Base-by-base conservation (phyloP, 2,329 filamentous ascomycete species). In the Ceratocystis huliohia region DNA sequence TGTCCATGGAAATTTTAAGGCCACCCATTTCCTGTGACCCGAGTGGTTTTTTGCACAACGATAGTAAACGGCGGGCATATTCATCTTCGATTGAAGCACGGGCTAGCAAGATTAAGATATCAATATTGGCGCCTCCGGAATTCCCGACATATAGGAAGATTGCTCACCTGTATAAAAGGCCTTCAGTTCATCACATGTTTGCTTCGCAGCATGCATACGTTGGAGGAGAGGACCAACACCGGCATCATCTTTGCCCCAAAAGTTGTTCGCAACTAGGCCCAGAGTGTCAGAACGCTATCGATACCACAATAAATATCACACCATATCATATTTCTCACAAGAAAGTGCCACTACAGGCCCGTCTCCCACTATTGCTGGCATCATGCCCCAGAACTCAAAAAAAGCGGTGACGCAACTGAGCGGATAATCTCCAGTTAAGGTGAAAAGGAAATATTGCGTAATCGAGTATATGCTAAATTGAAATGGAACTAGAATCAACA, bases 211-310 rank as follows among this genome's bases (percentile, higher is more conserved):
- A 74, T 91, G 88, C 91, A 99, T 96, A 73, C 94, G 93, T 75
- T 93, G 90, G 37, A 99, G 82, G 73, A 99, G 84, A 67, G 94
- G 95, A 59, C 82, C 82, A 73, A 99, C 92, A 74, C 94, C 95
- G 64, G 93, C 94, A 81, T 99, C 94, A 75, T 97, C 93, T 81
- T 96, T 97, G 70, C 94, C 94, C 94, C 94, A 99, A 77, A 99
- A 99, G 76, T 99, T 99, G 79, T 99, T 99, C 73, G 94, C 93
- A 79, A 99, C 92, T 92, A 48, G 44, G 28, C 28, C 46, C 28
- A 59, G 17, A 15, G 20, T 57, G 22, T 61, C 33, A 61, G 56
- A 59, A 30, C 22, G 20, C 8, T 6, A 5, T n/a, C 5, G 3
- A n/a, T 37, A 17, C 8, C 28, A 57, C 10, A 30, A 37, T n/a